Conservation (phyloP, 148 eudicot species). For the Amaranthus cruentus region DNA sequence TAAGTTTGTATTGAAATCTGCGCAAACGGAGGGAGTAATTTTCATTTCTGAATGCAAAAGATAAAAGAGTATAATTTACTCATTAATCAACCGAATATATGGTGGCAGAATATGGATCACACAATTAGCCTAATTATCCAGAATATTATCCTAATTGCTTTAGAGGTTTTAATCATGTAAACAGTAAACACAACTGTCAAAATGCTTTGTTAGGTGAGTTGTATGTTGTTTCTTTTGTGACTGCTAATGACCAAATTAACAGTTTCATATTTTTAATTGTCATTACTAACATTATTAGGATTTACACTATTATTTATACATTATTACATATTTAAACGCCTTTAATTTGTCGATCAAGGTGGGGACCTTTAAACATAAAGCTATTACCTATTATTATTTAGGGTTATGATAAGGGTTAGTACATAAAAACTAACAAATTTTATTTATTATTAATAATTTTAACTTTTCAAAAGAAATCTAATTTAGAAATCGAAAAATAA, state of each 20-base stretch:
- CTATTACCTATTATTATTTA: too few relatives aligned
- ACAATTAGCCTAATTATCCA: conserved; percentile 3
- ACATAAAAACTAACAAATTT: too few relatives aligned
- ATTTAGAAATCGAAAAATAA: too few relatives aligned
- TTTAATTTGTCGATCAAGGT: conserved; percentile 1
- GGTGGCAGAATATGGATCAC: conserved; percentile 15
- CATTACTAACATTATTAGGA: too few relatives aligned
- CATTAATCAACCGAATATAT: background rate
- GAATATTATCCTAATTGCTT: background rate
- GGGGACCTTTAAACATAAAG: background rate
- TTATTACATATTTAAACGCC: conserved; percentile 10
- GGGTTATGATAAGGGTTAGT: too few relatives aligned
- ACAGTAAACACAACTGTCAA: conserved; percentile 19
- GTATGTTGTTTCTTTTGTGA: conserved; percentile 9
- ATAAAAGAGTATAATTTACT: conserved; percentile 4
- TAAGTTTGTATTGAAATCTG: too few relatives aligned
- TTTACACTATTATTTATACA: too few relatives aligned
- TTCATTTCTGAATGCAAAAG: background rate
- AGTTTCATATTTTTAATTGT: background rate
- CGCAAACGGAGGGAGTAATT: too few relatives aligned
- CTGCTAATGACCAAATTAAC: conserved; percentile 9
- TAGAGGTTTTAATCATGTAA: conserved; percentile 4
- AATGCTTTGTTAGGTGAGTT: conserved; percentile 26
- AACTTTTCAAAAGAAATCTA: too few relatives aligned
- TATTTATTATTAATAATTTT: too few relatives aligned